phyloP scores from a whole-genome alignment of 2,329 filamentous ascomycete species.

The Colletotrichum tamarilloi region DNA sequence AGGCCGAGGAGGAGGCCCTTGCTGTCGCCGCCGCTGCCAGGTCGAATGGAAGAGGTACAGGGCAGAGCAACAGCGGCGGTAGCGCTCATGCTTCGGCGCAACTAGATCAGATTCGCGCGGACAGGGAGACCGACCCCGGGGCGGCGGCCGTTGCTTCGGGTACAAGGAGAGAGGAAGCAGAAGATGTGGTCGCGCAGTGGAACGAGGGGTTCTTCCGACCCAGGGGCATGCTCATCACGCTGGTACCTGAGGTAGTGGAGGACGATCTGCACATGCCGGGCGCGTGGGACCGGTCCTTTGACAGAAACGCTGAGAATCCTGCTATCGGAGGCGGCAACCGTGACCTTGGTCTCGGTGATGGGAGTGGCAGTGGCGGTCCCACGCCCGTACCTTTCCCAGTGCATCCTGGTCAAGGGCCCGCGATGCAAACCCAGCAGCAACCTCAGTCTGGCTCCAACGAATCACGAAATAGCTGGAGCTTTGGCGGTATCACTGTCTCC shows the following conservation, averaged over 20 bases:
- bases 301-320: constrained; percentile 36
- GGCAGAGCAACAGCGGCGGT: constrained; percentile 40
- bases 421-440: constrained; percentile 32
- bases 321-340: neutral
- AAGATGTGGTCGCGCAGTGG: constrained; percentile 62
- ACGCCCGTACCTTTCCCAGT: constrained; percentile 3
- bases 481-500: constrained; percentile 55
- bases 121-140: constrained; percentile 46
- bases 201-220: constrained; percentile 67
- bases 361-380: neutral
- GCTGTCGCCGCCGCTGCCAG: constrained; percentile 36
- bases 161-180: constrained; percentile 20
- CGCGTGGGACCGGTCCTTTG: constrained; percentile 45
- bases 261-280: constrained; percentile 43
- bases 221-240: constrained; percentile 56
- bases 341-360: neutral
- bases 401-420: constrained; percentile 16
- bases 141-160: constrained; percentile 6
- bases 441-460: constrained; percentile 37
- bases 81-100: constrained; percentile 52
- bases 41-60: constrained; percentile 8
- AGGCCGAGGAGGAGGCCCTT: constrained; percentile 48
- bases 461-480: constrained; percentile 39
- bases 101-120: constrained; percentile 48
- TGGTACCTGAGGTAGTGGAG: constrained; percentile 40